Base-by-base conservation (phyloP, 2,329 filamentous ascomycete species). In the Apiospora saccharicola region DNA sequence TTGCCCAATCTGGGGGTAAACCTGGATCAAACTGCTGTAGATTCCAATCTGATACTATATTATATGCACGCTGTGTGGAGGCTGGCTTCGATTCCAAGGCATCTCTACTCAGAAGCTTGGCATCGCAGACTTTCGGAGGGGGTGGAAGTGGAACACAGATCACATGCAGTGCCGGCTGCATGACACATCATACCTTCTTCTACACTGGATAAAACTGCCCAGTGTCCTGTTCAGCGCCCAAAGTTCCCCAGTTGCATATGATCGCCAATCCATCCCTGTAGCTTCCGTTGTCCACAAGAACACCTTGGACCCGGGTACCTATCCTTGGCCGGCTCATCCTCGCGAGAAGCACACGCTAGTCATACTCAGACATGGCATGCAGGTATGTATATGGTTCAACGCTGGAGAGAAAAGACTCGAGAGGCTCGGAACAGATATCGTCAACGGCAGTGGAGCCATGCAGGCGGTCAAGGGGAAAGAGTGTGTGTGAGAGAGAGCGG, bases 131-230 rank as follows among this genome's bases (percentile, higher is more conserved):
- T 47, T 22, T 22, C 44, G 37, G 37, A 37, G 57, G 57, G 53
- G 34, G 22, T 34, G 34, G 19, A 64, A 41, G 57, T 64, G 57
- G 57, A 41, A 64, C 57, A 64, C 6, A n/a, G 34, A 64, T 64
- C 57, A 41, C 41, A 34, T 64, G 57, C 57, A 7, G n/a, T 3
- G 30, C 41, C 34, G 12, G 7, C 34, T 64, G 34, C 57, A 64
- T n/a, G 34, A 64, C 34, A 24, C 57, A 64, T 64, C 57, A 64
- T 19, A 24, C 57, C 37, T 13, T 64, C 22, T 41, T 34, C 26
- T 51, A 12, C n/a, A 51, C 10, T 51, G 49, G 4, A 13, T 26
- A 10, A 24, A 13, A 26, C n/a, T 24, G 10, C 2, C n/a, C 49
- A 13, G n/a, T 51, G 10, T 51, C 1, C 13, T 14, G 8, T 24